These are phyloP conservation scores for Pinus taeda DNA, from an alignment of 75 land plant species.

Conservation along the genomic window DNA sequence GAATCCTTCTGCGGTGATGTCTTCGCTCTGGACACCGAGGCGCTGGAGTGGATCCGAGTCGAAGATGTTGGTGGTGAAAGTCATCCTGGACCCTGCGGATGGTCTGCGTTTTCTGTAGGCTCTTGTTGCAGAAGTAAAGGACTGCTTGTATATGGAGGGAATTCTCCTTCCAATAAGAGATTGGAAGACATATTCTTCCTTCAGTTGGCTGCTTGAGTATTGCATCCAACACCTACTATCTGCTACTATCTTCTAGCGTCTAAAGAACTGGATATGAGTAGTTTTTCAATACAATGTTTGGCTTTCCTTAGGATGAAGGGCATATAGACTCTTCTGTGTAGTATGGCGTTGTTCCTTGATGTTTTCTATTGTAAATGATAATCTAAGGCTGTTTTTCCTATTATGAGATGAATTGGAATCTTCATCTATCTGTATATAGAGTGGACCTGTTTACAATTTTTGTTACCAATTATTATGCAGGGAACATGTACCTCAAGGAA, in stretches of 20 bases:
- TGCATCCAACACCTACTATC: not conserved
- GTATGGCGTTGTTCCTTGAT: not conserved
- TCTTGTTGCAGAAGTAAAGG: conserved; percentile 34
- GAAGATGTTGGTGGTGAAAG: conserved; percentile 24
- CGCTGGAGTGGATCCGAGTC: conserved; percentile 41
- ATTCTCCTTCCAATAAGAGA: conserved; percentile 82
- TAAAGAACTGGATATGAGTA: not conserved
- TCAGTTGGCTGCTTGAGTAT: not conserved
- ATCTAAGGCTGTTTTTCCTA: too few relatives aligned
- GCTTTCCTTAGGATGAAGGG: not conserved
- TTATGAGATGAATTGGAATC: too few relatives aligned
- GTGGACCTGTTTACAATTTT: too few relatives aligned
- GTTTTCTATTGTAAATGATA: too few relatives aligned
- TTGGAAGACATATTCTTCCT: conserved; percentile 71
- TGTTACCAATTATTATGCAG: too few relatives aligned
- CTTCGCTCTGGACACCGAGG: conserved; percentile 69
- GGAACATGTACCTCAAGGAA: too few relatives aligned
- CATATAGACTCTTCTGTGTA: not conserved
- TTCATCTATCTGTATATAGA: too few relatives aligned
- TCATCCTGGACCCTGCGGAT: conserved; percentile 91
- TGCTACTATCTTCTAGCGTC: not conserved
- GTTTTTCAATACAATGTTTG: not conserved
- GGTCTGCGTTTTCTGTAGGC: conserved; percentile 74
- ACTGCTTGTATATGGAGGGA: conserved; percentile 91
- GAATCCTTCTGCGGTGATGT: conserved; percentile 68